phyloP scores from a whole-genome alignment of 2,329 filamentous ascomycete species.

The Atkinsonella hypoxylon region DNA sequence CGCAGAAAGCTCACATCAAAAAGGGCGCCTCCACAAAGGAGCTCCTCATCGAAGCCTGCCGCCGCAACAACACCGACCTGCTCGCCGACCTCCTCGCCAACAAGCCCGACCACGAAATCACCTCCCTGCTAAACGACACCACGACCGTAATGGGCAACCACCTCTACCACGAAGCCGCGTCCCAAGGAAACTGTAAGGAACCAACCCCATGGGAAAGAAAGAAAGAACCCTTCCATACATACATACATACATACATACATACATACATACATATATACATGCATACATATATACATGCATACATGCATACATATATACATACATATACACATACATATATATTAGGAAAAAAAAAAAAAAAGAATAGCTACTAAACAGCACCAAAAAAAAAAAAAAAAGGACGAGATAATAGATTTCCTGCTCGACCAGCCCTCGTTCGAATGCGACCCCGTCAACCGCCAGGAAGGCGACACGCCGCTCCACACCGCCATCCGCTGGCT shows the following conservation, averaged over 20 bases:
- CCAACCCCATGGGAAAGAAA: too few species aligned
- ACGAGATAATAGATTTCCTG: conserved; percentile 70
- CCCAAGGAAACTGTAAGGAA: conserved; percentile 75
- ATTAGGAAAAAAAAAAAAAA: too few species aligned
- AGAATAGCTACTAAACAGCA: too few species aligned
- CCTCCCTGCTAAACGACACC: conserved; percentile 72
- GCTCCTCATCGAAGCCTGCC: conserved; percentile 82
- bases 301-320: too few species aligned
- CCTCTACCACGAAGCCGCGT: conserved; percentile 79
- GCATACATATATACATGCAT: too few species aligned
- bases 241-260: too few species aligned
- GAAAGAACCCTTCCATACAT: too few species aligned
- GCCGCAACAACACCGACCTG: conserved; percentile 82
- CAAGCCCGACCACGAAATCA: conserved; percentile 52
- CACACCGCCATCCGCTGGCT: conserved; percentile 69
- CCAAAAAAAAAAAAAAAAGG: conserved; percentile 31
- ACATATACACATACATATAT: too few species aligned
- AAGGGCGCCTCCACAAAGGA: conserved; percentile 79
- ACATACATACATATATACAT: too few species aligned
- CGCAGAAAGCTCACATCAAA: not conserved
- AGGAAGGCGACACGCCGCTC: conserved; percentile 66
- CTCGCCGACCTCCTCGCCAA: conserved; percentile 60
- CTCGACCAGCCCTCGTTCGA: conserved; percentile 77
- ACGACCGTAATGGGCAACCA: conserved; percentile 79
- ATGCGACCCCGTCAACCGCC: conserved; percentile 63